Conservation (phyloP, 306 rosid species). For the Cucumis cinereus region DNA sequence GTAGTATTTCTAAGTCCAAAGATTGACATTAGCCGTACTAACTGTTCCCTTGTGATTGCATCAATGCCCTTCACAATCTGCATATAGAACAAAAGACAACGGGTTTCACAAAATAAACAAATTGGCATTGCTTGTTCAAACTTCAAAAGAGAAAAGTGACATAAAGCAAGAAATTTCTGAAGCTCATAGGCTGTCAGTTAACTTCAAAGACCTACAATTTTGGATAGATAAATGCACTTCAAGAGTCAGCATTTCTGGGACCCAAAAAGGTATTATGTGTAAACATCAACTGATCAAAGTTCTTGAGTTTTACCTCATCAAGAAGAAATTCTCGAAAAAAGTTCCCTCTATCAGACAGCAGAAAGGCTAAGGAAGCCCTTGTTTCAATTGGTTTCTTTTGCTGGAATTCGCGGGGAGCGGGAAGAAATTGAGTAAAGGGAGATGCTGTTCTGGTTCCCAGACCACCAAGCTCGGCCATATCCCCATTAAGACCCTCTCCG, state of each 20-base stretch:
- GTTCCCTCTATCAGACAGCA: conserved; percentile 78
- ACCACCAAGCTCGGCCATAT: conserved; percentile 85
- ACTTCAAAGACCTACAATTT: neutral
- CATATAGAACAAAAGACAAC: conserved; percentile 10
- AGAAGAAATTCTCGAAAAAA: conserved; percentile 95
- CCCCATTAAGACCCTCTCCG: conserved; percentile 68
- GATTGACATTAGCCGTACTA: conserved; percentile 55
- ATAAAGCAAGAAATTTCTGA: neutral
- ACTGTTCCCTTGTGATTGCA: conserved; percentile 89
- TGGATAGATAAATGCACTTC: neutral
- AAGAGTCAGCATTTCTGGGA: too few relatives aligned
- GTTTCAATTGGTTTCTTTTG: conserved; percentile 61
- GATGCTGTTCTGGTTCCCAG: conserved; percentile 31
- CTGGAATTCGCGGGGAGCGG: conserved; percentile 22
- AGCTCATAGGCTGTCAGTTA: neutral
- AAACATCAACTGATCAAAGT: neutral
- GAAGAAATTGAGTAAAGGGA: conserved; percentile 34
- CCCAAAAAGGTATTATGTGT: too few relatives aligned
- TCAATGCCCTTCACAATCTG: conserved; percentile 97
- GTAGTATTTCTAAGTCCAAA: conserved; percentile 63
- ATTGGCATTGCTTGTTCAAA: neutral
- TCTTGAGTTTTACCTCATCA: conserved; percentile 63
- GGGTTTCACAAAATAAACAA: neutral
- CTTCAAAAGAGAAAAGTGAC: neutral
- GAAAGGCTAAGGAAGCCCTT: conserved; percentile 82